A percentile compares a stretch with the other conserved stretches of the same genome.
Evolutionary conservation across 768 basidiomycete genomes (phyloP).

Genomic region (Macrolepiota albuminosa): DNA sequence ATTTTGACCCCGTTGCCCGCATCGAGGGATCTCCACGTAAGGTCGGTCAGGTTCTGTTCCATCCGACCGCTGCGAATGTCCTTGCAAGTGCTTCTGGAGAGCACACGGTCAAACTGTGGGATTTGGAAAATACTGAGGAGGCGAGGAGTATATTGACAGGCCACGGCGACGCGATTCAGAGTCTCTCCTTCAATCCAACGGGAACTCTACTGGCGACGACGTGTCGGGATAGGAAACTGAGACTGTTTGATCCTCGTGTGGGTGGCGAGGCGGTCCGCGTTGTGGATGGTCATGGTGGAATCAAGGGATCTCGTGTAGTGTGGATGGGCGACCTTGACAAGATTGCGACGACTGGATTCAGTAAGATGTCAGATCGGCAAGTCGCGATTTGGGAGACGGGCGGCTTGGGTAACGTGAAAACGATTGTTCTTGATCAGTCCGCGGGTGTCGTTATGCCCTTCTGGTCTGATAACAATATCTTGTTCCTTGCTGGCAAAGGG

Average conservation of each 20-base stretch:
- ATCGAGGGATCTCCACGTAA: conserved; percentile 82
- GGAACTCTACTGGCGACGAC: conserved; percentile 86
- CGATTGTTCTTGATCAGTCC: conserved; percentile 77
- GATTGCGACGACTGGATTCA: conserved; percentile 94
- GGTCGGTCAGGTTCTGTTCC: conserved; percentile 91
- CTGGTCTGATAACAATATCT: conserved; percentile 91
- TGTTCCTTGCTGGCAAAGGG: conserved; percentile 93
- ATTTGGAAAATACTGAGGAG: conserved; percentile 70
- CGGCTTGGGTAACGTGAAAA: conserved; percentile 71
- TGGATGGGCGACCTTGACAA: conserved; percentile 91
- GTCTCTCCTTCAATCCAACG: conserved; percentile 73
- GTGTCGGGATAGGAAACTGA: conserved; percentile 86
- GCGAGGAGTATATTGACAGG: conserved; percentile 59
- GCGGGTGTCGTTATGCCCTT: conserved; percentile 97
- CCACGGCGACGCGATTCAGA: conserved; percentile 87
- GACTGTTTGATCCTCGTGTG: conserved; percentile 86
- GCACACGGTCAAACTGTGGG: conserved; percentile 88
- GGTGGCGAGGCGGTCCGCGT: conserved; percentile 79
- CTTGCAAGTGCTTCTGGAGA: conserved; percentile 81
- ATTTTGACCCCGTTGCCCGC: conserved; percentile 81
- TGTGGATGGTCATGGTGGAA: conserved; percentile 85
- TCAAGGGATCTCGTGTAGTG: conserved; percentile 84
- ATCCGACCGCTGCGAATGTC: conserved; percentile 85
- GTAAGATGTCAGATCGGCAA: conserved; percentile 94
- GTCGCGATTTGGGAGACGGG: conserved; percentile 87